Conservation (phyloP, 73 alveolate species). For the Paramecium sonneborni region DNA sequence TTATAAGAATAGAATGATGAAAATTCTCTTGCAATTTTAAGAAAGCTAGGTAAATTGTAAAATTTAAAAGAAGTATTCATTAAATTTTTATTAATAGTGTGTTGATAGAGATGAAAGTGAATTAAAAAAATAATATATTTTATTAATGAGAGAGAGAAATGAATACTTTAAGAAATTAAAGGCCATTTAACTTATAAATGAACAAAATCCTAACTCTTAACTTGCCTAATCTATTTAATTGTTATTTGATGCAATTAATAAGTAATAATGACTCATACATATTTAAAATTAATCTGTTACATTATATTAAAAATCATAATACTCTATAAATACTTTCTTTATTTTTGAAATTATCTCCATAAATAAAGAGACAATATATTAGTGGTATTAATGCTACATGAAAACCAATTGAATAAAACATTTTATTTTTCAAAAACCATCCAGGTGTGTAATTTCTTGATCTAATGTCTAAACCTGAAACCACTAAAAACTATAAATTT, state of each 20-base stretch:
- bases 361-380: neutral
- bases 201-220: conserved; percentile 5
- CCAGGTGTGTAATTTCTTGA: conserved; percentile 14
- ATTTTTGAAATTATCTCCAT: neutral
- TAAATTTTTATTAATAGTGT: neutral
- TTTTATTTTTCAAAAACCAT: conserved; percentile 38
- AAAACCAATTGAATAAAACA: conserved; percentile 18
- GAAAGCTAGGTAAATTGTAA: neutral
- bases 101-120: conserved; percentile 26
- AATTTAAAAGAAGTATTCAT: neutral
- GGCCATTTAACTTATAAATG: neutral
- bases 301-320: conserved; percentile 13
- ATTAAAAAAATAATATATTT: neutral
- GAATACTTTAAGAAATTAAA: conserved; percentile 47
- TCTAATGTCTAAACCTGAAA: neutral
- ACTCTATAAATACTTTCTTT: conserved; percentile 26
- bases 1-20: neutral
- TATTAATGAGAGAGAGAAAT: conserved; percentile 47
- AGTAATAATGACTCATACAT: neutral
- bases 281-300: neutral
- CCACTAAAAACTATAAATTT: neutral
- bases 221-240: neutral
- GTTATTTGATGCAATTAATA: conserved; percentile 20
- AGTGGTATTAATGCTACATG: neutral
- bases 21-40: neutral